Percentiles rank a stretch among this genome's conserved stretches.
These are phyloP conservation scores for Cucurbita ficifolia DNA, from an alignment of 306 rosid species.

Conservation along the genomic window DNA sequence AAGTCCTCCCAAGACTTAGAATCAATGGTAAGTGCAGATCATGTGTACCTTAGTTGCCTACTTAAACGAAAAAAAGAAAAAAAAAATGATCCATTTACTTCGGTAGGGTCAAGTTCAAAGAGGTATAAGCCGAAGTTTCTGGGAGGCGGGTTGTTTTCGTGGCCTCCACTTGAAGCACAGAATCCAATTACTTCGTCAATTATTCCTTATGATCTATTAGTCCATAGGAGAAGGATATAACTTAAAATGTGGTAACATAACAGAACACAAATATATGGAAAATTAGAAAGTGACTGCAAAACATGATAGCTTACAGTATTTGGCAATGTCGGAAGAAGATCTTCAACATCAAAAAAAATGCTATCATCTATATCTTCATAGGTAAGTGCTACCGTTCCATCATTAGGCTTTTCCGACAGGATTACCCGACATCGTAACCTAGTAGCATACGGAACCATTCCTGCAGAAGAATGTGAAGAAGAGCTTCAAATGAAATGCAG, in stretches of 20 bases:
- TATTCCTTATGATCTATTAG: too few relatives aligned
- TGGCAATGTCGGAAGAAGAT: conserved; percentile 71
- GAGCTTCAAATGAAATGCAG: conserved; percentile 7
- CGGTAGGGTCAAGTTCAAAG: not conserved
- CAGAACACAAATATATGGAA: too few relatives aligned
- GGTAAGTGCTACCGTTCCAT: conserved; percentile 80
- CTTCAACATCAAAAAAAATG: conserved; percentile 45
- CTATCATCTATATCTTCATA: conserved; percentile 49
- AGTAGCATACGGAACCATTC: conserved; percentile 31
- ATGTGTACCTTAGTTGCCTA: too few relatives aligned
- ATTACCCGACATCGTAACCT: conserved; percentile 52
- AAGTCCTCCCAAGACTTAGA: not conserved
- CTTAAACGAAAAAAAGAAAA: too few relatives aligned
- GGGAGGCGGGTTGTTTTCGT: too few relatives aligned
- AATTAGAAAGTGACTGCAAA: not conserved
- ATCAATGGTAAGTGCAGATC: not conserved
- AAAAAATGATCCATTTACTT: not conserved
- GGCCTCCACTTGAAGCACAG: too few relatives aligned
- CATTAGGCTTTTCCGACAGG: conserved; percentile 74
- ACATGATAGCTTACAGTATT: conserved; percentile 55
- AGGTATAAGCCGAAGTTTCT: too few relatives aligned
- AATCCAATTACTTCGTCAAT: too few relatives aligned
- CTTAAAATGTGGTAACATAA: too few relatives aligned
- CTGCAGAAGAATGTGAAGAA: conserved; percentile 27
- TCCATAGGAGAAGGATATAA: too few relatives aligned